These are phyloP conservation scores for Laguncularia racemosa DNA, from an alignment of 345 rosid genomes.

Conservation along the genomic window DNA sequence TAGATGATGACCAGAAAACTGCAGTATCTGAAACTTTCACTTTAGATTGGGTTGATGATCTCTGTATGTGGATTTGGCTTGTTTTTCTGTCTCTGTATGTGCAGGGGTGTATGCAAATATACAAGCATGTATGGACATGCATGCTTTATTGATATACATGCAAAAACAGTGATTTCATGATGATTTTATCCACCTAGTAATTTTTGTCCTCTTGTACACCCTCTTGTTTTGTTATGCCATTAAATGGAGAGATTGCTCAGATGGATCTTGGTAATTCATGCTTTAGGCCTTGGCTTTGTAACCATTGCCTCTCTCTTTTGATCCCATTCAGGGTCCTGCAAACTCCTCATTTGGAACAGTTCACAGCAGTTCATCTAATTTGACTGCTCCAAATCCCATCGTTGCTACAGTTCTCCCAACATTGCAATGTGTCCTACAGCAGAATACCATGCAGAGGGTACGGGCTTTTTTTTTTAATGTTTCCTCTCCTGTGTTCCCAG, in stretches of 20 bases:
- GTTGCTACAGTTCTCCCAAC: slow-evolving; percentile 56
- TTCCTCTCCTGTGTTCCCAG: not conserved
- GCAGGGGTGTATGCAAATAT: too few species aligned
- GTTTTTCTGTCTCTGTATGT: too few species aligned
- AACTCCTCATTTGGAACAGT: slow-evolving; percentile 37
- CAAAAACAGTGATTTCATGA: too few species aligned
- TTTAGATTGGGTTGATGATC: too few species aligned
- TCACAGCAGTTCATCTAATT: slow-evolving; percentile 39
- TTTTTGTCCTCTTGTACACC: too few species aligned
- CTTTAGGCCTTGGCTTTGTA: slow-evolving; percentile 28
- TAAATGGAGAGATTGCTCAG: not conserved
- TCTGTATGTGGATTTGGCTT: too few species aligned
- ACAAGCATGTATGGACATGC: too few species aligned
- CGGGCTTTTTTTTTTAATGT: slow-evolving; percentile 2
- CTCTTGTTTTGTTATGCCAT: too few species aligned
- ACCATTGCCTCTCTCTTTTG: slow-evolving; percentile 1
- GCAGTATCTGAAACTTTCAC: too few species aligned
- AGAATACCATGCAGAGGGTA: slow-evolving; percentile 78
- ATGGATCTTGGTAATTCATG: slow-evolving; percentile 25
- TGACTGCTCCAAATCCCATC: slow-evolving; percentile 35
- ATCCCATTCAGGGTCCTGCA: slow-evolving; percentile 44
- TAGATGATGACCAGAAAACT: too few species aligned
- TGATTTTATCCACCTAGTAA: too few species aligned
- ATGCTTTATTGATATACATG: too few species aligned
- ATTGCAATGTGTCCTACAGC: slow-evolving; percentile 76